Evolutionary conservation across 192 early-diverging fungal genomes (phyloP), one percentile per base, ranked within the genome.

Genomic region (Coemansia sp.): DNA sequence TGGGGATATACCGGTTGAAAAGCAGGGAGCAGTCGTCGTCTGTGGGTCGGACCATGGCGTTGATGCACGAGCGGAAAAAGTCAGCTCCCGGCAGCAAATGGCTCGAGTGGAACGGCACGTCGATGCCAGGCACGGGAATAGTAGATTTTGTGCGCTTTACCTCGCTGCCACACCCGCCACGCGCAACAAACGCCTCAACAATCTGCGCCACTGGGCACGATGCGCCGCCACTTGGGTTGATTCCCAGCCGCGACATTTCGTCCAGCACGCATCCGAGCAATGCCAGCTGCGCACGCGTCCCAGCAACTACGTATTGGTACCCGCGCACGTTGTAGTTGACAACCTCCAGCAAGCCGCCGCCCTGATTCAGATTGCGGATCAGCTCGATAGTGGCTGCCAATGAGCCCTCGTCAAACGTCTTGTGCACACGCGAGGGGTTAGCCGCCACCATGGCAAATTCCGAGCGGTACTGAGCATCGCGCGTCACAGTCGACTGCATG

Each of bases 271-370:
- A 77, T 6, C 91, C 85, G 42, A 98, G 86, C 16, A 87, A 81
- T 21, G 92, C 90, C 50, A 98, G 82, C 85, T 89, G 89, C 40
- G 83, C 71, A 42, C 92, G 82, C 31, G 90, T 88, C 70, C 96
- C 96, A 39, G 96, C 93, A 35, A 93, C 90, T n/a, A 98, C 93
- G 69, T 98, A 98, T 85, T 98, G 96, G 85, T 90, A 88, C 80
- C 93, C 93, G 73, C 93, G 93, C 42, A 98, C 95, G 84, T 98
- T 98, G 89, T 89, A 95, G 84, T 98, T 98, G 76, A 98, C 95
- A 69, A 97, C 95, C 70, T 98, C 96, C 64, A 96, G 74, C 33
- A 98, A 81, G n/a, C 88, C 87, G 35, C 84, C 75, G 13, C 33
- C 10, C 17, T 21, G 35, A 1, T 40, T 60, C 2, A 40, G 59